phyloP scores from a whole-genome alignment of 2,329 filamentous ascomycete genomes.

The Lachnum nothofagi region DNA sequence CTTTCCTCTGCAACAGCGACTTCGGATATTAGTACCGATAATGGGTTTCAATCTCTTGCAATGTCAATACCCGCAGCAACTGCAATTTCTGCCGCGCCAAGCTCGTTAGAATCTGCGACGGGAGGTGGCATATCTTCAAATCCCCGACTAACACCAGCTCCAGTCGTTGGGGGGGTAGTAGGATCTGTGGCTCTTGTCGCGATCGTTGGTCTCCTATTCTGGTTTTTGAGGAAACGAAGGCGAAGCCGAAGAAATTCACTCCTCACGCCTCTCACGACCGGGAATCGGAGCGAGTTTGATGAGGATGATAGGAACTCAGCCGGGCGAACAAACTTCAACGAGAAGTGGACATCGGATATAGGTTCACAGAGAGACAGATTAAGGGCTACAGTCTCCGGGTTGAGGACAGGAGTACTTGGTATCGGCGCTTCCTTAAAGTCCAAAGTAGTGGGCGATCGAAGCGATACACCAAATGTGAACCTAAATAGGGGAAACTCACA shows the following conservation, averaged over 20 bases:
- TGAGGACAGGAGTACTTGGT: conserved; percentile 21
- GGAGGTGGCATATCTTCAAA: conserved; percentile 21
- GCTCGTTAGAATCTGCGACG: conserved; percentile 15
- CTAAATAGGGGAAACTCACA: conserved; percentile 51
- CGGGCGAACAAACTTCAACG: conserved; percentile 14
- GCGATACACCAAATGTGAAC: conserved; percentile 41
- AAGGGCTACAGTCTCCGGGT: conserved; percentile 13
- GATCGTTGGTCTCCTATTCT: conserved; percentile 26
- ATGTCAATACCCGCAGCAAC: conserved; percentile 16
- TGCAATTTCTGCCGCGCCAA: conserved; percentile 11
- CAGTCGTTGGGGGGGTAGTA: conserved; percentile 29
- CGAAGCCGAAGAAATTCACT: conserved; percentile 19
- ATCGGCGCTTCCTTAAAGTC: conserved; percentile 27
- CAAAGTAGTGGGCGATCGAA: conserved; percentile 26
- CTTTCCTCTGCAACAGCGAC: conserved; percentile 14
- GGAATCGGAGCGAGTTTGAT: conserved; percentile 22
- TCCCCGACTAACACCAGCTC: conserved; percentile 15
- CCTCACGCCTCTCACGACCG: conserved; percentile 26
- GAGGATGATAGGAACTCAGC: conserved; percentile 22
- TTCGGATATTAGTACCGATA: conserved; percentile 9
- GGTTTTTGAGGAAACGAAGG: conserved; percentile 24
- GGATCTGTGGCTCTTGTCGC: conserved; percentile 28
- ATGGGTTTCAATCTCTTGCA: conserved; percentile 10
- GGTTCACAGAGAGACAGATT: conserved; percentile 15
- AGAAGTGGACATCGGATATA: conserved; percentile 19